phyloP scores from a whole-genome alignment of 2,329 filamentous ascomycete species.

The Trichoderma lentiforme region DNA sequence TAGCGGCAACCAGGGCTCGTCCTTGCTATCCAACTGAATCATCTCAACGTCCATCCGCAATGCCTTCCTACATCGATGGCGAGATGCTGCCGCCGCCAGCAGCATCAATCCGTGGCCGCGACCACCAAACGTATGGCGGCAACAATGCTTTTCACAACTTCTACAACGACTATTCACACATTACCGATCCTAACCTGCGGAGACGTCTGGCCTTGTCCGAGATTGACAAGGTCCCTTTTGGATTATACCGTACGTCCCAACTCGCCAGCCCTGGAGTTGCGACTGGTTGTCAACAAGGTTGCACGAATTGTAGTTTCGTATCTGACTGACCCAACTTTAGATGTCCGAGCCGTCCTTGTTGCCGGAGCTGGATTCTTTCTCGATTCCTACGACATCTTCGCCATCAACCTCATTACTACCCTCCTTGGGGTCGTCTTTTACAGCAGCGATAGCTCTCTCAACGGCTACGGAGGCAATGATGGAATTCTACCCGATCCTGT shows the following conservation, averaged over 20 bases:
- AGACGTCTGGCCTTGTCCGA: slow-evolving; percentile 72
- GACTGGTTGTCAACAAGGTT: background rate
- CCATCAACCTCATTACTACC: slow-evolving; percentile 69
- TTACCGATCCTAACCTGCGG: slow-evolving; percentile 71
- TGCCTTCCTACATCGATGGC: slow-evolving; percentile 34
- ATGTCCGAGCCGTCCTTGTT: slow-evolving; percentile 70
- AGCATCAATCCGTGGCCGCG: slow-evolving; percentile 27
- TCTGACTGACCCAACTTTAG: slow-evolving; percentile 24
- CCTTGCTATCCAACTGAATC: slow-evolving; percentile 7
- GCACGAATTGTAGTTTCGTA: background rate
- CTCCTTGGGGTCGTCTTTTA: slow-evolving; percentile 77
- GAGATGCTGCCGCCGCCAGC: slow-evolving; percentile 43
- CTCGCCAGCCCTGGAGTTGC: background rate
- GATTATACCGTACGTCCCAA: slow-evolving; percentile 57
- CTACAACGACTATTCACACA: slow-evolving; percentile 64
- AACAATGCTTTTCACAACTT: slow-evolving; percentile 73
- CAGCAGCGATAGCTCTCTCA: slow-evolving; percentile 42
- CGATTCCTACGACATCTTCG: slow-evolving; percentile 79
- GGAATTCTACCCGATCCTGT: slow-evolving; percentile 60
- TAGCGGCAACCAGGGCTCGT: slow-evolving; percentile 19
- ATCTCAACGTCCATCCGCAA: slow-evolving; percentile 21
- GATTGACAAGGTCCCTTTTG: slow-evolving; percentile 75
- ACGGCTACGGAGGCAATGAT: slow-evolving; percentile 50
- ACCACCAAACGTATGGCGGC: slow-evolving; percentile 53
- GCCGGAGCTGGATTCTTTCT: slow-evolving; percentile 82